A percentile compares a stretch with the other conserved stretches of the same genome.
Conservation (phyloP, 805 yeast species). For the Kregervanrija fluxuum region DNA sequence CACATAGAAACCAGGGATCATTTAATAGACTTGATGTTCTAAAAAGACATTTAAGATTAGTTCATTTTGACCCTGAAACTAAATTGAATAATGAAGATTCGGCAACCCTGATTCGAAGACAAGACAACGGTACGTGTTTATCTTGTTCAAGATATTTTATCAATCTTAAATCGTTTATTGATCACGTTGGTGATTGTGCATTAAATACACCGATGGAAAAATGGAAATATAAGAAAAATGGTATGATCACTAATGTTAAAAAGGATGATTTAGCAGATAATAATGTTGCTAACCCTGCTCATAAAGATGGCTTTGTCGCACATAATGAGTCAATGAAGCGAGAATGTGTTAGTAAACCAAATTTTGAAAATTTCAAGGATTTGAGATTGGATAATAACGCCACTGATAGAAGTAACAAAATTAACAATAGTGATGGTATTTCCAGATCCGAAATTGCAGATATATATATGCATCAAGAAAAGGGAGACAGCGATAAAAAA, state of each 20-base stretch:
- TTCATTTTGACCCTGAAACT: conserved; percentile 47
- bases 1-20: conserved; percentile 67
- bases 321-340: background rate
- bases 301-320: background rate
- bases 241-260: conserved; percentile 22
- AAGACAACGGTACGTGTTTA: conserved; percentile 63
- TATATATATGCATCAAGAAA: too few species aligned
- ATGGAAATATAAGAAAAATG: conserved; percentile 28
- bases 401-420: too few species aligned
- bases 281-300: background rate
- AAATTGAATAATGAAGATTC: background rate
- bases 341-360: too few species aligned
- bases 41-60: conserved; percentile 63
- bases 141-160: conserved; percentile 53
- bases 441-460: too few species aligned
- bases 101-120: conserved; percentile 25
- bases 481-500: too few species aligned
- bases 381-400: too few species aligned
- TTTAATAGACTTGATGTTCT: conserved; percentile 69
- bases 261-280: conserved; percentile 12
- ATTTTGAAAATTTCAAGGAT: too few species aligned
- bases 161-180: conserved; percentile 48
- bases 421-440: too few species aligned
- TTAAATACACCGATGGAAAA: conserved; percentile 26
- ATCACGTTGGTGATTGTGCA: conserved; percentile 62